Conservation (phyloP, 2,329 filamentous ascomycete species). For the Paracorniculantispora psalliotae region DNA sequence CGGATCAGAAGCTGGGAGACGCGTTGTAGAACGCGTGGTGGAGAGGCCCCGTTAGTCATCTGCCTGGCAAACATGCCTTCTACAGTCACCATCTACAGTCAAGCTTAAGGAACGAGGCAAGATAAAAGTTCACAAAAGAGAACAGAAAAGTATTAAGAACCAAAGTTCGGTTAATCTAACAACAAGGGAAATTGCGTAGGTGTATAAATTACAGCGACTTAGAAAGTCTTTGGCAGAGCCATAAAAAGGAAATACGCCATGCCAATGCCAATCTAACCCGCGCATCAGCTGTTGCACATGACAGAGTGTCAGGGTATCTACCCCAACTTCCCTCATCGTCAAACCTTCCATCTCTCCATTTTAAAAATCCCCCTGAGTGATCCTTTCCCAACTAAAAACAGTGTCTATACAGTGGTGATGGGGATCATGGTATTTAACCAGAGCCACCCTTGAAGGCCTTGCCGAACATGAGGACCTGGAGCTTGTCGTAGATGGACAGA, state of each 20-base stretch:
- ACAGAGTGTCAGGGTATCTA: conserved; percentile 33
- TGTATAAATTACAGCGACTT: conserved; percentile 61
- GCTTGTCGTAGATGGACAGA: conserved; percentile 99
- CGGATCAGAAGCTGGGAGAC: neutral
- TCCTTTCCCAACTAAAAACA: conserved; percentile 25
- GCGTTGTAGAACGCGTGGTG: neutral
- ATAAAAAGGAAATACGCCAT: conserved; percentile 40
- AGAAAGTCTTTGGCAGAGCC: conserved; percentile 42
- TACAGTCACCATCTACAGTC: neutral
- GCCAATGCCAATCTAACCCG: conserved; percentile 47
- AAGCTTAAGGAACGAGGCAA: neutral
- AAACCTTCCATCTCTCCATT: conserved; percentile 43
- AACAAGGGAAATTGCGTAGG: conserved; percentile 51
- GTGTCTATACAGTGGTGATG: conserved; percentile 39
- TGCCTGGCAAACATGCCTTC: too few species aligned
- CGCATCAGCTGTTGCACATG: conserved; percentile 38
- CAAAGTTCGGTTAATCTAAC: conserved; percentile 18
- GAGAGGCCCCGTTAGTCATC: conserved; percentile 11
- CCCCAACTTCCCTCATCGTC: conserved; percentile 39
- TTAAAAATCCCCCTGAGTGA: conserved; percentile 27
- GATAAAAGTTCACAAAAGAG: neutral
- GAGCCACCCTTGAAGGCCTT: conserved; percentile 88
- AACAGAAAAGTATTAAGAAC: conserved; percentile 32
- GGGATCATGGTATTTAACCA: conserved; percentile 38
- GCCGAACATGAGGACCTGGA: conserved; percentile 98